Conservation (phyloP, 495 filamentous ascomycete genomes). For the Cudoniella acicularis region DNA sequence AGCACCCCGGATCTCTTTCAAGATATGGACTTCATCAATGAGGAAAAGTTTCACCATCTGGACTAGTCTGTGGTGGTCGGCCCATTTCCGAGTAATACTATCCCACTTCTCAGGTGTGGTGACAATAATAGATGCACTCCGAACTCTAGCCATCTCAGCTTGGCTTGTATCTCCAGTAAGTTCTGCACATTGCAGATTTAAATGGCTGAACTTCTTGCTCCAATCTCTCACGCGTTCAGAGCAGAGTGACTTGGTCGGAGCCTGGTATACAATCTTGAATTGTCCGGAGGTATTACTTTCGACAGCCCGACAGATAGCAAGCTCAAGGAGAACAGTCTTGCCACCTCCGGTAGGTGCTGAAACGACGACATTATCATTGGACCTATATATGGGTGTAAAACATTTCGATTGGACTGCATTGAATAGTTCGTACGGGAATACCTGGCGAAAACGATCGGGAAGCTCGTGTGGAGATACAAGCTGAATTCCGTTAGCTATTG, state of each 20-base stretch:
- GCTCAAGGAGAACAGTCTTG: slow-evolving; percentile 86
- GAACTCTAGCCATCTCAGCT: slow-evolving; percentile 66
- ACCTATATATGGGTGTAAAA: slow-evolving; percentile 66
- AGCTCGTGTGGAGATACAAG: slow-evolving; percentile 70
- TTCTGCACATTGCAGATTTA: slow-evolving; percentile 77
- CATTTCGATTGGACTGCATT: slow-evolving; percentile 92
- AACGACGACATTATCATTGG: slow-evolving; percentile 80
- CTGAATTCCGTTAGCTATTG: slow-evolving; percentile 61
- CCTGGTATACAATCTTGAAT: slow-evolving; percentile 94
- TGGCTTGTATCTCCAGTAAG: slow-evolving; percentile 89
- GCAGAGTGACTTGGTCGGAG: slow-evolving; percentile 91
- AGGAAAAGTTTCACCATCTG: slow-evolving; percentile 86
- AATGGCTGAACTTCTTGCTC: slow-evolving; percentile 73
- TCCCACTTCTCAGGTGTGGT: slow-evolving; percentile 99
- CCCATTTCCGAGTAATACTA: slow-evolving; percentile 93
- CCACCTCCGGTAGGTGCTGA: slow-evolving; percentile 91
- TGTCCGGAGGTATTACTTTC: slow-evolving; percentile 57
- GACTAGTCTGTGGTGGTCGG: slow-evolving; percentile 80
- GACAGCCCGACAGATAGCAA: slow-evolving; percentile 83
- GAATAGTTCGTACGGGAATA: slow-evolving; percentile 81
- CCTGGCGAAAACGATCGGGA: slow-evolving; percentile 69
- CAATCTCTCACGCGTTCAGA: slow-evolving; percentile 79
- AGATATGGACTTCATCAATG: slow-evolving; percentile 94
- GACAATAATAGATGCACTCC: slow-evolving; percentile 84
- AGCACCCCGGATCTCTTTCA: slow-evolving; percentile 85